Conservation (phyloP, 257 asterid genomes). For the Gynochthodes officinalis region DNA sequence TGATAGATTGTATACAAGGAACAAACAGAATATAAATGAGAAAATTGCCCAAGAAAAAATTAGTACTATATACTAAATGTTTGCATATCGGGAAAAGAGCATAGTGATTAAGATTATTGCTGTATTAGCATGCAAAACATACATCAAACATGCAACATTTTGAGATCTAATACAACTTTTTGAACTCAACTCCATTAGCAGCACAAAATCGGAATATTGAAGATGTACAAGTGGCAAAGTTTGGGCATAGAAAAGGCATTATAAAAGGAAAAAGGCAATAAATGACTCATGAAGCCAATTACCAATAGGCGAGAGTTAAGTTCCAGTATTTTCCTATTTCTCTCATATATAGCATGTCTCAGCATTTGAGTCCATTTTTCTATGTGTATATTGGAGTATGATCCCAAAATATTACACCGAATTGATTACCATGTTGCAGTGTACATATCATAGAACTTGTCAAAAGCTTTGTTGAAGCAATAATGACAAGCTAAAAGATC, state of each 20-base stretch:
- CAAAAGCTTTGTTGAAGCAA: conserved; percentile 76
- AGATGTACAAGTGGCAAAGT: no score
- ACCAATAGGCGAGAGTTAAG: not conserved
- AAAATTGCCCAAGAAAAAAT: not conserved
- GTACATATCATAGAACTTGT: conserved; percentile 83
- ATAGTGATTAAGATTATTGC: not conserved
- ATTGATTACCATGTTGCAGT: conserved; percentile 66
- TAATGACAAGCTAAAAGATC: conserved; percentile 75
- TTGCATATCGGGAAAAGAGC: not conserved
- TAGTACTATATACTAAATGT: not conserved
- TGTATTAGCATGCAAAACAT: no score
- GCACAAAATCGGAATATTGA: no score
- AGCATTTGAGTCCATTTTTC: not conserved
- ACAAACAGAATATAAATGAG: not conserved
- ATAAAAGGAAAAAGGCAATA: no score
- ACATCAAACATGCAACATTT: no score
- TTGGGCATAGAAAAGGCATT: not conserved
- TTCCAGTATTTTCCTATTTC: not conserved
- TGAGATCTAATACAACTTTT: no score
- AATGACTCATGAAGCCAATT: not conserved
- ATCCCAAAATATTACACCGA: not conserved
- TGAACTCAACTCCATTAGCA: no score
- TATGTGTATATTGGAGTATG: not conserved
- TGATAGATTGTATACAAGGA: not conserved
- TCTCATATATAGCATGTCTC: not conserved